Percentiles rank a stretch among this genome's conserved stretches.
Evolutionary conservation across 371 early-diverging fungal genomes (phyloP).

Genomic region (Aphelidium insulamus): DNA sequence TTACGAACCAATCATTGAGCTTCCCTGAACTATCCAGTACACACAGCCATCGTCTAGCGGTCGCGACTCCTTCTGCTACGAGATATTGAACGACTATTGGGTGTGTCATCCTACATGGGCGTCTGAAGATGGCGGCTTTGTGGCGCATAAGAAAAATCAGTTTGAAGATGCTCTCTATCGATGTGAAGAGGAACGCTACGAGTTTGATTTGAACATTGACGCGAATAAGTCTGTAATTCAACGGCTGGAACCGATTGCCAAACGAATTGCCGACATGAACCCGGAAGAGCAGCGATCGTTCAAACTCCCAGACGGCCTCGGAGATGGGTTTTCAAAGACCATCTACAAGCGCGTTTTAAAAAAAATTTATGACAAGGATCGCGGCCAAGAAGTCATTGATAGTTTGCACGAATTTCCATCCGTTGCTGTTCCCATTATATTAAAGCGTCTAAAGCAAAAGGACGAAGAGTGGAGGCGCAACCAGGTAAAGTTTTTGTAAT

Average conservation of each 20-base stretch:
- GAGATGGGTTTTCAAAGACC: slow-evolving; percentile 51
- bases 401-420: slow-evolving; percentile 79
- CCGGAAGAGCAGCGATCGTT: slow-evolving; percentile 51
- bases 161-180: slow-evolving; percentile 90
- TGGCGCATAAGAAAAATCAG: slow-evolving; percentile 74
- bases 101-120: slow-evolving; percentile 87
- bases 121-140: slow-evolving; percentile 84
- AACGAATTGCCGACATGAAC: slow-evolving; percentile 49
- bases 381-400: slow-evolving; percentile 76
- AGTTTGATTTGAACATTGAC: slow-evolving; percentile 92
- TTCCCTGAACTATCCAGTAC: slow-evolving; percentile 7
- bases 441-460: slow-evolving; percentile 89
- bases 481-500: slow-evolving; percentile 14
- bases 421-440: slow-evolving; percentile 80
- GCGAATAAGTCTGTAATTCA: slow-evolving; percentile 77
- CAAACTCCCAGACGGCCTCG: slow-evolving; percentile 46
- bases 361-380: slow-evolving; percentile 68
- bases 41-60: slow-evolving; percentile 43
- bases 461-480: slow-evolving; percentile 88
- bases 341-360: slow-evolving; percentile 76
- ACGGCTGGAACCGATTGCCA: slow-evolving; percentile 66
- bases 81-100: slow-evolving; percentile 89
- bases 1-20: neutral
- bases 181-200: slow-evolving; percentile 96
- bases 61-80: slow-evolving; percentile 64